Conservation (phyloP, 805 yeast species). For the Pichia cephalocereana region DNA sequence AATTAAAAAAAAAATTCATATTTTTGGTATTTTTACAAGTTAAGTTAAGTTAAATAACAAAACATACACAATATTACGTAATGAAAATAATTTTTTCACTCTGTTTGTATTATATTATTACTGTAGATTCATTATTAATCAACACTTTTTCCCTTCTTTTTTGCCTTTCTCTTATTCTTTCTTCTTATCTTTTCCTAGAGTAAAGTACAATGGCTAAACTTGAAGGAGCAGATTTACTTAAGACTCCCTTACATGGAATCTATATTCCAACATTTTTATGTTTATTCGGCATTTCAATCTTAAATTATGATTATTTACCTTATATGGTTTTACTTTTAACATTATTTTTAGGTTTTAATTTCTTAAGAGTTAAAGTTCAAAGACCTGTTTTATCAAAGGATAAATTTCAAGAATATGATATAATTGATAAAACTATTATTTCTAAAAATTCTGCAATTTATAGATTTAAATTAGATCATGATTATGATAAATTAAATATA, state of each 20-base stretch:
- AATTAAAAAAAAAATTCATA: too few species aligned
- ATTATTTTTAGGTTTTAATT: conserved; percentile 28
- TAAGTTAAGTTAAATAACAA: too few species aligned
- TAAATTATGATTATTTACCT: conserved; percentile 43
- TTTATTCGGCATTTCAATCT: conserved; percentile 48
- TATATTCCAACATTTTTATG: conserved; percentile 60
- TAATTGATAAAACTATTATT: conserved; percentile 65
- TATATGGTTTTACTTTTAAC: conserved; percentile 31
- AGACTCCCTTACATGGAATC: conserved; percentile 68
- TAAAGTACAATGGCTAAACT: conserved; percentile 1
- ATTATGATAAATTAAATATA: conserved; percentile 50
- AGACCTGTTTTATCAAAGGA: conserved; percentile 35
- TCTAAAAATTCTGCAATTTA: conserved; percentile 66
- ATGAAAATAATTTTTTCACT: too few species aligned
- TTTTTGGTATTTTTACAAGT: too few species aligned
- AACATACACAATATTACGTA: too few species aligned
- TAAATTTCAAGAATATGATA: conserved; percentile 57
- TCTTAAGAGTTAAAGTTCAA: conserved; percentile 28
- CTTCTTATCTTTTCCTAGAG: neutral
- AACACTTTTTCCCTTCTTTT: neutral
- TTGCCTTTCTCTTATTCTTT: neutral
- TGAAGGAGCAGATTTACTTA: conserved; percentile 38
- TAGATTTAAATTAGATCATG: conserved; percentile 55
- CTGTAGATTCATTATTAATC: too few species aligned
- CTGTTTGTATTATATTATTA: too few species aligned